Evolutionary conservation across 371 early-diverging fungal species (phyloP), one percentile per base, ranked within the genome.

Genomic region (Zancudomyces culisetae): DNA sequence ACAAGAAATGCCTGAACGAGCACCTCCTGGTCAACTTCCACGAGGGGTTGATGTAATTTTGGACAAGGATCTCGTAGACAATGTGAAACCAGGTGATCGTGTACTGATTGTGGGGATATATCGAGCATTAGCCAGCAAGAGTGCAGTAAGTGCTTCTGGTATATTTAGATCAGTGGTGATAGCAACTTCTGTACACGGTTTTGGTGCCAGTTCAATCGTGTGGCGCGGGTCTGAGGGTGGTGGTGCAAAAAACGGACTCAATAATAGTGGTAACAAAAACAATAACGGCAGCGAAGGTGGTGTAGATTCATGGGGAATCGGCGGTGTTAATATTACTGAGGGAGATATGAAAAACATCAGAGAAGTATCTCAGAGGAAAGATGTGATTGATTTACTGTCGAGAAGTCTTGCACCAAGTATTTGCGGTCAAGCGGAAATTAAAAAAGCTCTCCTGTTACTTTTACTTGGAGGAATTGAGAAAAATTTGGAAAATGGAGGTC

Each of bases 1-100:
- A 41, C 99, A 99, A 71, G 99, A 99, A 74, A 98, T 99, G 98
- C 98, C 99, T 0, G 99, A 99, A 69, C 81, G 94, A 35, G 86
- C 99, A 1, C 98, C 97, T 19, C 83, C 98, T 18, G 99, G 99
- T 23, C 92, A 92, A 61, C 70, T 99, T 51, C 98, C 99, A 39
- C 81, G 99, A 10, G 90, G 93, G 18, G 75, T 98, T 20, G 97
- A 98, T 68, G 77, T 98, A n/a, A 77, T 99, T 42, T 66, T 99
- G 50, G 90, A 95, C 55, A 90, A 91, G 62, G 99, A 99, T 71
- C 70, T 99, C 42, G 98, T 95, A 0, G 99, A 99, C 64, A 66
- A 62, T 20, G 84, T 89, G 22, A 99, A 99, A 66, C 99, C 99
- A 2, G 99, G 99, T 39, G 99, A 99, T 68, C 80, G 99, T 54